Percentiles rank a stretch among this genome's conserved stretches.
These are phyloP conservation scores for Xylaria sp. DNA, from an alignment of 2,329 filamentous ascomycete species.

Conservation along the genomic window DNA sequence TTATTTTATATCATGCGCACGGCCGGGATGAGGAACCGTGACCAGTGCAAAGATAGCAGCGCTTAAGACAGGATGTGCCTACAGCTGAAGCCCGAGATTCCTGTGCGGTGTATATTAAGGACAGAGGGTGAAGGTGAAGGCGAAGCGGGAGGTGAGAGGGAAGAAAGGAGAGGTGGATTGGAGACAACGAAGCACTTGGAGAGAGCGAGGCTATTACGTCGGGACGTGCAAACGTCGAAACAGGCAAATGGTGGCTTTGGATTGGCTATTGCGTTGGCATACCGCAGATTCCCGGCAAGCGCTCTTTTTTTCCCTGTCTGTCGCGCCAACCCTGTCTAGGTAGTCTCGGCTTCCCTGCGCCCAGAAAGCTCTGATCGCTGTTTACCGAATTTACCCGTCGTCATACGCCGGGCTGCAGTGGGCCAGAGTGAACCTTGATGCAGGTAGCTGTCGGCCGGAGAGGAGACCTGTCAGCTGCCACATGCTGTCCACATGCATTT, in stretches of 20 bases:
- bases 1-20: slow-evolving; percentile 7
- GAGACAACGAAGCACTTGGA: slow-evolving; percentile 16
- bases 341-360: slow-evolving; percentile 4
- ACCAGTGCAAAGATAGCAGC: not conserved
- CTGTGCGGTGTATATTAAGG: not conserved
- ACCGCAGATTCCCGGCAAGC: slow-evolving; percentile 34
- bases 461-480: not conserved
- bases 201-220: slow-evolving; percentile 37
- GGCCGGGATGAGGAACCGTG: not conserved
- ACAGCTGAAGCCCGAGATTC: not conserved
- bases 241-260: slow-evolving; percentile 17
- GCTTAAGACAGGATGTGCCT: not conserved
- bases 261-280: slow-evolving; percentile 31
- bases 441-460: not conserved
- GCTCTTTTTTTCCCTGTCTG: slow-evolving; percentile 31
- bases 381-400: slow-evolving; percentile 38
- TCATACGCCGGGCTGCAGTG: slow-evolving; percentile 11
- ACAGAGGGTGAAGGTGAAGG: not conserved
- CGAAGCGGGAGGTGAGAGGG: not conserved
- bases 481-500: not conserved
- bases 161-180: slow-evolving; percentile 2
- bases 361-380: slow-evolving; percentile 6
- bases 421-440: not conserved
- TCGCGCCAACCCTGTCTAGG: slow-evolving; percentile 14
- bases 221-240: slow-evolving; percentile 22